These are phyloP conservation scores for Lentinus tigrinus DNA, from an alignment of 768 basidiomycete species.

Conservation along the genomic window DNA sequence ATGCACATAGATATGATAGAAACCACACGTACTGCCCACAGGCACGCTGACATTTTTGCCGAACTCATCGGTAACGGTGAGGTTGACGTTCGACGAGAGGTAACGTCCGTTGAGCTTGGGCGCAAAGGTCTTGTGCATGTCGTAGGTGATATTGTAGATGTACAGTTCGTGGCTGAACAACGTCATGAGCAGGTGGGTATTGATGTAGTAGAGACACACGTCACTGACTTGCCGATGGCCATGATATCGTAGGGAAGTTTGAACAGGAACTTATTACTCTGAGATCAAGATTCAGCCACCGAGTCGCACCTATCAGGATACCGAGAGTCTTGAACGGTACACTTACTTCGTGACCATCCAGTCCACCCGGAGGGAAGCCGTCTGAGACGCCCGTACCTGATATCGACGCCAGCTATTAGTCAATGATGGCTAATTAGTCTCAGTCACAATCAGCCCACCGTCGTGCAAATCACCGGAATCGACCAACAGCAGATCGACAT, in stretches of 20 bases:
- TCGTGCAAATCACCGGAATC: conserved; percentile 82
- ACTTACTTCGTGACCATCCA: conserved; percentile 70
- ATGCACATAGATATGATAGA: neutral
- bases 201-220: neutral
- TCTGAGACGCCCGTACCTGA: conserved; percentile 76
- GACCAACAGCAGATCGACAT: conserved; percentile 81
- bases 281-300: neutral
- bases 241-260: conserved; percentile 82
- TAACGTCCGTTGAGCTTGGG: conserved; percentile 70
- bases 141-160: conserved; percentile 60
- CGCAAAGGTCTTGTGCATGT: conserved; percentile 72
- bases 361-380: conserved; percentile 65
- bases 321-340: neutral
- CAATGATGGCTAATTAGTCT: too few relatives aligned
- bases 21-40: conserved; percentile 39
- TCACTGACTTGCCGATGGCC: conserved; percentile 76
- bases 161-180: conserved; percentile 76
- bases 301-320: neutral
- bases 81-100: conserved; percentile 83
- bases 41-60: conserved; percentile 39
- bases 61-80: conserved; percentile 55
- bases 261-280: conserved; percentile 76
- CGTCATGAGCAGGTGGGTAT: neutral
- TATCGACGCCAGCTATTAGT: neutral
- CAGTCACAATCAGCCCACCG: conserved; percentile 40